Percentiles rank a stretch among this genome's conserved stretches.
phyloP scores from a whole-genome alignment of 768 basidiomycete species.

The Mycena galericulata region DNA sequence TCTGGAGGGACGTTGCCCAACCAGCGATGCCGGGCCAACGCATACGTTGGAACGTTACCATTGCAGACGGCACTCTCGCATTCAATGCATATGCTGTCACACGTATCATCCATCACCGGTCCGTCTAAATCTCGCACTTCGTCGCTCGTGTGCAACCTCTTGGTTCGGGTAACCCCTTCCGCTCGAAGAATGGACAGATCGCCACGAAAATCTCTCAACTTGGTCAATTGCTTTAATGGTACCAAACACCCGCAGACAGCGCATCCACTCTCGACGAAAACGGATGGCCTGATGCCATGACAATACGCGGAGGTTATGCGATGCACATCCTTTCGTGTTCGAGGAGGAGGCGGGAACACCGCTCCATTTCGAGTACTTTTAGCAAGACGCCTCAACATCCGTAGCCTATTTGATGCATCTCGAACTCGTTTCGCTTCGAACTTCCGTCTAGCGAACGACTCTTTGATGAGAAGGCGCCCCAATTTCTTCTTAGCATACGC shows the following conservation, averaged over 20 bases:
- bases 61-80: background rate
- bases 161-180: background rate
- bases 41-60: conserved; percentile 14
- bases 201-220: background rate
- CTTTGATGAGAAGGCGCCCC: no score
- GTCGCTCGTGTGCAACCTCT: background rate
- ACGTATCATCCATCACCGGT: conserved; percentile 5
- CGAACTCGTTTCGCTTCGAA: no score
- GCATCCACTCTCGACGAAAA: background rate
- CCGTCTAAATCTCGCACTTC: background rate
- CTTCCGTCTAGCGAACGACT: no score
- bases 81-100: background rate
- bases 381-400: no score
- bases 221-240: background rate
- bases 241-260: background rate
- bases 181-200: background rate
- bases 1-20: conserved; percentile 20
- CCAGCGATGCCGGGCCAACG: conserved; percentile 27
- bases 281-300: background rate
- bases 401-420: no score
- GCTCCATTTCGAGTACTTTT: no score
- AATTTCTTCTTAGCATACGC: no score
- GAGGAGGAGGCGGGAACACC: no score
- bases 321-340: no score
- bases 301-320: no score